Percentiles rank a stretch among this genome's conserved stretches.
These are phyloP conservation scores for Albizia julibrissin DNA, from an alignment of 306 rosid genomes.

Conservation along the genomic window DNA sequence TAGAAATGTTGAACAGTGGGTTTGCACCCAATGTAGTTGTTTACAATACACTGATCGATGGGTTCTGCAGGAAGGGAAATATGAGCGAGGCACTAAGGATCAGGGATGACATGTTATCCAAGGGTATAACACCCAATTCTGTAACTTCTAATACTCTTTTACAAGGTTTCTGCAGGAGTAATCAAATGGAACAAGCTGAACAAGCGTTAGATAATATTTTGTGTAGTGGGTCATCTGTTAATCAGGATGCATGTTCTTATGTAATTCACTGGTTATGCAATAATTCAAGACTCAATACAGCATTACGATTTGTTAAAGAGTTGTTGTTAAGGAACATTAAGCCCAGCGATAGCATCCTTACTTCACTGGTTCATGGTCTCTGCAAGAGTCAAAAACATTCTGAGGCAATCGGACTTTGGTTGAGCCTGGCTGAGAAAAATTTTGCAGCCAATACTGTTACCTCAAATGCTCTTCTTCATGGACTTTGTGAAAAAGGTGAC, in stretches of 20 bases:
- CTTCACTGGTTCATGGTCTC: slow-evolving; percentile 60
- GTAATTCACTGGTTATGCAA: slow-evolving; percentile 54
- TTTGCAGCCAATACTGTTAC: slow-evolving; percentile 55
- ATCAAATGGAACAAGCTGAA: slow-evolving; percentile 56
- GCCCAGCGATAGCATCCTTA: slow-evolving; percentile 61
- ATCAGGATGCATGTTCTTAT: slow-evolving; percentile 51
- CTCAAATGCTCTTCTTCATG: slow-evolving; percentile 72
- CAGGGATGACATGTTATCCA: slow-evolving; percentile 60
- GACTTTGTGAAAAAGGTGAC: slow-evolving; percentile 57
- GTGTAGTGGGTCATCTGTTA: slow-evolving; percentile 42
- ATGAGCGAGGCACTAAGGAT: slow-evolving; percentile 58
- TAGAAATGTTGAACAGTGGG: slow-evolving; percentile 58
- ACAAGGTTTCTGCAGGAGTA: slow-evolving; percentile 57
- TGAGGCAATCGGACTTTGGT: slow-evolving; percentile 73
- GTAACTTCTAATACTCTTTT: slow-evolving; percentile 63
- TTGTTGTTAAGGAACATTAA: slow-evolving; percentile 55
- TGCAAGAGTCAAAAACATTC: slow-evolving; percentile 57
- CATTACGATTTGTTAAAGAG: slow-evolving; percentile 42
- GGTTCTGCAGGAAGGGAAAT: slow-evolving; percentile 61
- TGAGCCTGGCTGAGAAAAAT: slow-evolving; percentile 54
- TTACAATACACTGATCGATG: slow-evolving; percentile 62
- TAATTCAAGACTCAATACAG: slow-evolving; percentile 52
- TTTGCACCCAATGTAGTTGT: slow-evolving; percentile 60
- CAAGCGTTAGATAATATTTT: slow-evolving; percentile 45
- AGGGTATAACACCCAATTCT: slow-evolving; percentile 60